Evolutionary conservation across 176 grass and related monocot genomes (phyloP).

Genomic region (Avena insularis): DNA sequence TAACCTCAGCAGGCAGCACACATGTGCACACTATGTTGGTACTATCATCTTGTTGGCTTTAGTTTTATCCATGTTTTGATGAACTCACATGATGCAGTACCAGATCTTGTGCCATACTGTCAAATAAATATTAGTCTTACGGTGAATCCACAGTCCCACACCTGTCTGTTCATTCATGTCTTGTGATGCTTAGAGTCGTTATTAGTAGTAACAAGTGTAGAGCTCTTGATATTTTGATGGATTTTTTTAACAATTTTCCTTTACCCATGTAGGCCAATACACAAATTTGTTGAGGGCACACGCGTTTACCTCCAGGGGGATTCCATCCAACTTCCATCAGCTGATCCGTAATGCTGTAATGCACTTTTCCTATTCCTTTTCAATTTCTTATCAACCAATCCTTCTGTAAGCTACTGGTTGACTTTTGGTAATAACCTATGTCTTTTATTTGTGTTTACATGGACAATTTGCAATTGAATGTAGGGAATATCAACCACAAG

Average conservation of each 20-base stretch:
- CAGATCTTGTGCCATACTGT: not conserved
- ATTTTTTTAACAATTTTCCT: not conserved
- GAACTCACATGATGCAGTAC: not conserved
- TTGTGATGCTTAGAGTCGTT: not conserved
- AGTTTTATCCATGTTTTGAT: not conserved
- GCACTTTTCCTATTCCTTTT: not conserved
- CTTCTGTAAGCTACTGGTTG: slow-evolving; percentile 15
- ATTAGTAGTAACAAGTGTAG: not conserved
- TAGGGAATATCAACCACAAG: slow-evolving; percentile 79
- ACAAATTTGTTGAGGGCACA: slow-evolving; percentile 40
- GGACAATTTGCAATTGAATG: not conserved
- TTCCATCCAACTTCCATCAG: slow-evolving; percentile 49
- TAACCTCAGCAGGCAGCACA: not conserved
- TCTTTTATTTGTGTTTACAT: slow-evolving; percentile 35
- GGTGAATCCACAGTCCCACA: not conserved
- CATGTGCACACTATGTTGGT: not conserved
- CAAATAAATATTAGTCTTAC: not conserved
- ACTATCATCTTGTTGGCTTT: not conserved
- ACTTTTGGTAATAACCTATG: not conserved
- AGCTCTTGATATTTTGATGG: not conserved
- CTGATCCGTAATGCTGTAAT: slow-evolving; percentile 64
- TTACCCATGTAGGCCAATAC: slow-evolving; percentile 53
- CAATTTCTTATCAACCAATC: not conserved
- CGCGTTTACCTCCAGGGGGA: slow-evolving; percentile 38
- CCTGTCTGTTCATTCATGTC: not conserved